These are phyloP conservation scores for Jacaranda mimosifolia DNA, from an alignment of 257 asterid species.

Conservation along the genomic window DNA sequence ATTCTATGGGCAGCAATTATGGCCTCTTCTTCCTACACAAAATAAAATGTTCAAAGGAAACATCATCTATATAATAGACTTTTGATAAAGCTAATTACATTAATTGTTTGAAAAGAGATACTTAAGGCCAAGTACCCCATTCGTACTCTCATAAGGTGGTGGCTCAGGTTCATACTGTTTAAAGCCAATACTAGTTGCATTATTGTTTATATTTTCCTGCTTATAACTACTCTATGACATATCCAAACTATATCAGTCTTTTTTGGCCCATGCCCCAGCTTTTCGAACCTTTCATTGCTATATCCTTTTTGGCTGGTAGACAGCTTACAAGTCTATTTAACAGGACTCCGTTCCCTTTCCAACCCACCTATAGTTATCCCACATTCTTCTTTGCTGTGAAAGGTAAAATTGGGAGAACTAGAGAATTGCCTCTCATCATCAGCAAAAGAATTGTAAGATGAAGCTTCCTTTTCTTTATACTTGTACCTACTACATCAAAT, in stretches of 20 bases:
- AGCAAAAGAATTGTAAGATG: slow-evolving; percentile 54
- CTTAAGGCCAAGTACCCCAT: slow-evolving; percentile 89
- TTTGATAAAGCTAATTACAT: not conserved
- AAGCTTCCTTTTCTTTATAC: slow-evolving; percentile 65
- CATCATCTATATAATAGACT: slow-evolving; percentile 18
- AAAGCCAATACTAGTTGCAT: slow-evolving; percentile 46
- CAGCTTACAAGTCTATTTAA: slow-evolving; percentile 50
- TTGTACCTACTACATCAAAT: slow-evolving; percentile 58
- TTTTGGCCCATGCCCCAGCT: slow-evolving; percentile 56
- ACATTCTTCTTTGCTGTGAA: slow-evolving; percentile 64
- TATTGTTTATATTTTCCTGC: slow-evolving; percentile 53
- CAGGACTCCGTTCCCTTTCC: slow-evolving; percentile 59
- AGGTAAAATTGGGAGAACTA: slow-evolving; percentile 53
- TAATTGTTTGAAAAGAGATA: not conserved
- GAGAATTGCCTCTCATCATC: slow-evolving; percentile 62
- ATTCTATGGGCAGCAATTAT: slow-evolving; percentile 90
- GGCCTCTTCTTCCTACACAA: slow-evolving; percentile 89
- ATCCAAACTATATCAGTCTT: slow-evolving; percentile 57
- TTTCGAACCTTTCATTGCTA: slow-evolving; percentile 77
- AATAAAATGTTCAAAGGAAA: slow-evolving; percentile 19
- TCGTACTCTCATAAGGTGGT: slow-evolving; percentile 72
- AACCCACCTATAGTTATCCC: slow-evolving; percentile 47
- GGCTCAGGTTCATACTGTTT: slow-evolving; percentile 60
- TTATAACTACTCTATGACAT: slow-evolving; percentile 53
- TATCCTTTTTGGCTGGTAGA: slow-evolving; percentile 61